These are phyloP conservation scores for Fusarium penzigii DNA, from an alignment of 2,329 filamentous ascomycete species.

Conservation along the genomic window DNA sequence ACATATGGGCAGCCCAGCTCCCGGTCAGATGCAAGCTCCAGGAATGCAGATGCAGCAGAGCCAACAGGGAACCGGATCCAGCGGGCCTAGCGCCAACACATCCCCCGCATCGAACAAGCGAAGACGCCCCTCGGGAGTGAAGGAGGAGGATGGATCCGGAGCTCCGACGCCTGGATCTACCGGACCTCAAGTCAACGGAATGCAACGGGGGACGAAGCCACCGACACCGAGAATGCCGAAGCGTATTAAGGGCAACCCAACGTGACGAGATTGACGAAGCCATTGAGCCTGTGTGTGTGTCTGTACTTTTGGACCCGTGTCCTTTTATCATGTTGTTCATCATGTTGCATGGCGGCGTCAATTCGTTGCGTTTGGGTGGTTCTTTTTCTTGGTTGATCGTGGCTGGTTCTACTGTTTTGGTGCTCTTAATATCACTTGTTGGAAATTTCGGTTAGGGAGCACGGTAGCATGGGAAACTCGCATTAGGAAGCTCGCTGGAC, in stretches of 20 bases:
- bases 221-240: conserved; percentile 60
- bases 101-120: conserved; percentile 63
- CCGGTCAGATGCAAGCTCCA: conserved; percentile 63
- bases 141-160: conserved; percentile 53
- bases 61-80: conserved; percentile 67
- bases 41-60: conserved; percentile 68
- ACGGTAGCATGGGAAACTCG: too few relatives aligned
- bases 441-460: too few relatives aligned
- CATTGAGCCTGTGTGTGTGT: not conserved
- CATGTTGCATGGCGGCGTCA: conserved; percentile 41
- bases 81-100: conserved; percentile 67
- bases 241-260: conserved; percentile 50
- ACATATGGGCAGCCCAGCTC: conserved; percentile 61
- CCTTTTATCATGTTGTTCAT: conserved; percentile 33
- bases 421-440: too few relatives aligned
- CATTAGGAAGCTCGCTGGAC: too few relatives aligned
- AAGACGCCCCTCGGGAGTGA: conserved; percentile 57
- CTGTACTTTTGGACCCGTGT: conserved; percentile 1
- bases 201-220: conserved; percentile 55
- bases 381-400: too few relatives aligned
- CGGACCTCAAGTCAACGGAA: conserved; percentile 42
- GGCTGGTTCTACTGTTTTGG: too few relatives aligned
- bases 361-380: conserved; percentile 22
- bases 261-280: conserved; percentile 20
- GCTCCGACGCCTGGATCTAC: conserved; percentile 48